Conservation (phyloP, 768 basidiomycete genomes). For the Suillus tomentosus region DNA sequence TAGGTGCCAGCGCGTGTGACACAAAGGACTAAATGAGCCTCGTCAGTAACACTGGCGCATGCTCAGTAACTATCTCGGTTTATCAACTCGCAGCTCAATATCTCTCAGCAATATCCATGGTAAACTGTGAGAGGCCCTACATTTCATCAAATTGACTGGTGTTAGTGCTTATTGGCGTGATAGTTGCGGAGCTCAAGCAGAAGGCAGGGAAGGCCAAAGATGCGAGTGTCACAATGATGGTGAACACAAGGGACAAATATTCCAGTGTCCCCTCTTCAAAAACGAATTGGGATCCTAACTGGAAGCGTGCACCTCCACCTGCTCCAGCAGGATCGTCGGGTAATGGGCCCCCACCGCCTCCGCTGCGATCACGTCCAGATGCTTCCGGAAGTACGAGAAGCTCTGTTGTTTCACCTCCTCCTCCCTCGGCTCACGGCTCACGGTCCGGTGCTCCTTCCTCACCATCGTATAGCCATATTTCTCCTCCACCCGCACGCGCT, state of each 20-base stretch:
- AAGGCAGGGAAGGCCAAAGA: constrained; percentile 66
- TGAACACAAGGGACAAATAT: constrained; percentile 57
- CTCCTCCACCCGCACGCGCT: constrained; percentile 30
- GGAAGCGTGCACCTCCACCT: constrained; percentile 50
- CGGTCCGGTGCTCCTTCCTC: constrained; percentile 20
- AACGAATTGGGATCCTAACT: constrained; percentile 63
- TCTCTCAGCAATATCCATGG: constrained; percentile 20
- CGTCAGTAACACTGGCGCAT: too few relatives aligned
- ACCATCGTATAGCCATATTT: constrained; percentile 20
- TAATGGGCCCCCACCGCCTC: constrained; percentile 33
- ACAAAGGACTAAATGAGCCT: neutral
- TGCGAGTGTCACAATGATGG: constrained; percentile 50
- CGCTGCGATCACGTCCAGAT: constrained; percentile 29
- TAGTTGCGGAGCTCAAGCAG: constrained; percentile 68
- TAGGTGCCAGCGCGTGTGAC: neutral
- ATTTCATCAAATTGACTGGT: constrained; percentile 2
- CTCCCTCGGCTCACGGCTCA: constrained; percentile 21
- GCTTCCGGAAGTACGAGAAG: constrained; percentile 14
- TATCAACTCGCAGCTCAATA: neutral
- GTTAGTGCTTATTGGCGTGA: constrained; percentile 10
- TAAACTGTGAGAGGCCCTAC: constrained; percentile 30
- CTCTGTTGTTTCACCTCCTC: constrained; percentile 20
- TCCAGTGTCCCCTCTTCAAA: constrained; percentile 59
- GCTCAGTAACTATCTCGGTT: neutral
- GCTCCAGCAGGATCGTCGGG: constrained; percentile 14